Conservation (phyloP, 176 grass and related monocot species). For the Phoenix dactylifera region DNA sequence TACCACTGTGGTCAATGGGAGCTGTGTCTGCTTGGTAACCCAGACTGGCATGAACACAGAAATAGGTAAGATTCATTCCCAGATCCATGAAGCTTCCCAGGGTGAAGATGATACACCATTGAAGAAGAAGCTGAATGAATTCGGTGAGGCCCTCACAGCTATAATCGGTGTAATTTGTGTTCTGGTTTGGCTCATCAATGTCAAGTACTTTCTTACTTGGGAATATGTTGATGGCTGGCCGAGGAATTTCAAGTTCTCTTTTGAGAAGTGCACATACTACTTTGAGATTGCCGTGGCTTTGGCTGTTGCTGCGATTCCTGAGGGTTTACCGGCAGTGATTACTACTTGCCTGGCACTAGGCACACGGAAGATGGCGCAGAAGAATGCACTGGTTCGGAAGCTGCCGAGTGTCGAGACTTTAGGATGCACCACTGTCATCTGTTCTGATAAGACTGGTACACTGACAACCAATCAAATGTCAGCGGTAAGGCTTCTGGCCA, state of each 20-base stretch:
- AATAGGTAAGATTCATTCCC: conserved; percentile 87
- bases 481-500: conserved; percentile 47
- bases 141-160: conserved; percentile 71
- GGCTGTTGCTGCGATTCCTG: conserved; percentile 78
- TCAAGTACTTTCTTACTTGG: conserved; percentile 77
- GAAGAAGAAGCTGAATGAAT: conserved; percentile 95
- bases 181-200: conserved; percentile 90
- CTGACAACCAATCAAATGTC: conserved; percentile 97
- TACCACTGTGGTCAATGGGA: conserved; percentile 82
- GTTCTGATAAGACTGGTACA: conserved; percentile 89
- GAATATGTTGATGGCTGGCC: conserved; percentile 63
- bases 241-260: conserved; percentile 51
- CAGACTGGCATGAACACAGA: conserved; percentile 84
- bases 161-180: conserved; percentile 78
- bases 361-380: conserved; percentile 91
- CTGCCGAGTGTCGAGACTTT: conserved; percentile 88
- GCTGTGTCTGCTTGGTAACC: conserved; percentile 63
- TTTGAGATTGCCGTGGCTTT: conserved; percentile 95
- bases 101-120: conserved; percentile 82
- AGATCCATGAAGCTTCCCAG: conserved; percentile 84
- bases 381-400: conserved; percentile 90
- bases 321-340: conserved; percentile 84
- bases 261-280: conserved; percentile 98
- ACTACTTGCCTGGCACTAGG: conserved; percentile 88
- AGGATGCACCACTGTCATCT: conserved; percentile 93